phyloP scores from a whole-genome alignment of 1,284 basidiomycete species.

The Xerocomus cyaneibrunnescens region DNA sequence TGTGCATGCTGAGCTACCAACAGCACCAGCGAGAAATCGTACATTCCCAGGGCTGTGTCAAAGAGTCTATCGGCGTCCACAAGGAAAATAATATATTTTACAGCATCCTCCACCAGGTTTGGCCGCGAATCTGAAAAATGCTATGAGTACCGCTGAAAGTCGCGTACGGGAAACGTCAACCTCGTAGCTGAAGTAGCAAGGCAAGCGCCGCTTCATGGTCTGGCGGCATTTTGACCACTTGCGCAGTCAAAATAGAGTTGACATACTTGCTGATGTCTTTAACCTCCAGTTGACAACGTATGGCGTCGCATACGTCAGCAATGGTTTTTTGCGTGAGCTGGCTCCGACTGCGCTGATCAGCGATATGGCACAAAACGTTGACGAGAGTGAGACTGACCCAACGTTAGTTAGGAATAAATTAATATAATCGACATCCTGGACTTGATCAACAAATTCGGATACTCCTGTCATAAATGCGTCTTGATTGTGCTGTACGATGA shows the following conservation, averaged over 20 bases:
- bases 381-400: conserved; percentile 53
- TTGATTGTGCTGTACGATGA: conserved; percentile 81
- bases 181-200: conserved; percentile 77
- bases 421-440: conserved; percentile 88
- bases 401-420: conserved; percentile 90
- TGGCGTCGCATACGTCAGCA: conserved; percentile 74
- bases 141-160: not conserved
- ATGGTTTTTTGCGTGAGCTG: conserved; percentile 57
- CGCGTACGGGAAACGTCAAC: conserved; percentile 37
- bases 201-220: conserved; percentile 87
- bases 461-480: conserved; percentile 67
- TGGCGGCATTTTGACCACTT: conserved; percentile 90
- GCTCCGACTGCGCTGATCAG: conserved; percentile 45
- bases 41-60: conserved; percentile 97
- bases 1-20: conserved; percentile 98
- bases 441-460: conserved; percentile 75
- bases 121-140: conserved; percentile 59
- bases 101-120: conserved; percentile 87
- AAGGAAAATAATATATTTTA: conserved; percentile 98
- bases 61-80: conserved; percentile 92
- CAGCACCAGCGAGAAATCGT: conserved; percentile 94
- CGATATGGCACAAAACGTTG: not conserved
- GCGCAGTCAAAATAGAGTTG: conserved; percentile 89
- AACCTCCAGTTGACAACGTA: conserved; percentile 73
- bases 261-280: conserved; percentile 79